A percentile compares a stretch with the other conserved stretches of the same genome.
These are phyloP conservation scores for Phlebopus sp. DNA, from an alignment of 1,284 basidiomycete species.

Conservation along the genomic window DNA sequence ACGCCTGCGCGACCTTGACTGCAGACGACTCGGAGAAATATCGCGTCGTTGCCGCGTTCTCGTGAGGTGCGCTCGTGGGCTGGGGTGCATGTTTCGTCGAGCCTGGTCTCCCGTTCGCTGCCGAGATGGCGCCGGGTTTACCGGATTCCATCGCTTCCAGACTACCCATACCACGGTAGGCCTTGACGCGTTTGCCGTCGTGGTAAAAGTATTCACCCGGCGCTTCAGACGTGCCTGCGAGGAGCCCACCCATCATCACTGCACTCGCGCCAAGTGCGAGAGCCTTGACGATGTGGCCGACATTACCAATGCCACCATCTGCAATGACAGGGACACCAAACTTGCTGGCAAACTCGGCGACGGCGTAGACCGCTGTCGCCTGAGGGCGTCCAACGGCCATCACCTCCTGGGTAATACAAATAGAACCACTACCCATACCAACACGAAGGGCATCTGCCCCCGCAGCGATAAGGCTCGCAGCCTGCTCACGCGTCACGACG, in stretches of 20 bases:
- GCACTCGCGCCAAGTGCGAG: conserved; percentile 90
- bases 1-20: conserved; percentile 97
- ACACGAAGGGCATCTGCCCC: conserved; percentile 94
- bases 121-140: conserved; percentile 39
- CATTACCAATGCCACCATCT: conserved; percentile 96
- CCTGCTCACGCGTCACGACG: conserved; percentile 97
- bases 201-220: conserved; percentile 99
- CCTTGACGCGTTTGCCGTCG: conserved; percentile 97
- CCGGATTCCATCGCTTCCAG: conserved; percentile 96
- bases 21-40: conserved; percentile 96
- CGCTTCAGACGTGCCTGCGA: conserved; percentile 96
- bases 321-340: conserved; percentile 98
- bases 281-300: conserved; percentile 98
- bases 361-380: conserved; percentile 93
- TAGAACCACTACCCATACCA: conserved; percentile 98
- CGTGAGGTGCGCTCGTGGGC: conserved; percentile 52
- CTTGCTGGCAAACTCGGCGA: conserved; percentile 89
- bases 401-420: conserved; percentile 99
- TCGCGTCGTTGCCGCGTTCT: conserved; percentile 95
- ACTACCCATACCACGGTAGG: conserved; percentile 98
- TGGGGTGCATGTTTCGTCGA: conserved; percentile 48
- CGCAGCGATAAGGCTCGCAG: conserved; percentile 89
- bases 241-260: conserved; percentile 98
- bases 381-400: conserved; percentile 99
- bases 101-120: conserved; percentile 33